These are phyloP conservation scores for Diaporthe sp. DNA, from an alignment of 2,329 filamentous ascomycete species.

Conservation along the genomic window DNA sequence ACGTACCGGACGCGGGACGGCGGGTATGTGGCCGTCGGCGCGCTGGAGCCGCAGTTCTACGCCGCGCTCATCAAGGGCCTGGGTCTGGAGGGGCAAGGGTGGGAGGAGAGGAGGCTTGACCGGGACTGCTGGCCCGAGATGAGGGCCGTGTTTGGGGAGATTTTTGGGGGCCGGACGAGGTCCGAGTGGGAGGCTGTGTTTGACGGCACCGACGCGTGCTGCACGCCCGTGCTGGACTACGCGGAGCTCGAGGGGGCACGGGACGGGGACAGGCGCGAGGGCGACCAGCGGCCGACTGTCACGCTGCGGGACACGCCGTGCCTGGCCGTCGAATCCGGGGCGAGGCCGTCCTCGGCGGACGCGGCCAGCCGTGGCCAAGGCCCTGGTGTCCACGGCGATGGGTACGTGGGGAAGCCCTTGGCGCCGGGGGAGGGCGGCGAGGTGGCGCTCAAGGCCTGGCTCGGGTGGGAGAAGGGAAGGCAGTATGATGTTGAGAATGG, in stretches of 20 bases:
- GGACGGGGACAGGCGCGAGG: slow-evolving; percentile 54
- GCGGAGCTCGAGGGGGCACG: slow-evolving; percentile 71
- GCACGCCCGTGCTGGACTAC: slow-evolving; percentile 86
- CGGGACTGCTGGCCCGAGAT: slow-evolving; percentile 75
- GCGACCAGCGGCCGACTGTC: slow-evolving; percentile 78
- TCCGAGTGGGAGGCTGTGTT: slow-evolving; percentile 87
- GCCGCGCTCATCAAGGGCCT: slow-evolving; percentile 73
- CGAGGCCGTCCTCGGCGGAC: slow-evolving; percentile 39
- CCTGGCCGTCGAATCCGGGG: slow-evolving; percentile 65
- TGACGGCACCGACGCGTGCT: slow-evolving; percentile 91
- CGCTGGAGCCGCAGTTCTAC: slow-evolving; percentile 90
- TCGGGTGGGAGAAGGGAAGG: slow-evolving; percentile 78
- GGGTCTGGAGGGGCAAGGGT: slow-evolving; percentile 62
- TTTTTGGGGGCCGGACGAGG: slow-evolving; percentile 77
- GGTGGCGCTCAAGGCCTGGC: slow-evolving; percentile 75
- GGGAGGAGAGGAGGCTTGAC: slow-evolving; percentile 67
- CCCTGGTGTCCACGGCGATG: slow-evolving; percentile 70
- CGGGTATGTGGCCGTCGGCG: slow-evolving; percentile 87
- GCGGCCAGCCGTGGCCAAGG: slow-evolving; percentile 69
- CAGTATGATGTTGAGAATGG: slow-evolving; percentile 76
- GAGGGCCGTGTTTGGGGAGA: slow-evolving; percentile 65
- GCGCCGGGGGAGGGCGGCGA: slow-evolving; percentile 78
- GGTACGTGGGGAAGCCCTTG: slow-evolving; percentile 72
- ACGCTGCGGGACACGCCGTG: slow-evolving; percentile 77
- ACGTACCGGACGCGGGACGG: slow-evolving; percentile 88